Percentiles rank a stretch among this genome's conserved stretches.
Conservation (phyloP, 306 rosid species). For the Cyamopsis tetragonoloba region DNA sequence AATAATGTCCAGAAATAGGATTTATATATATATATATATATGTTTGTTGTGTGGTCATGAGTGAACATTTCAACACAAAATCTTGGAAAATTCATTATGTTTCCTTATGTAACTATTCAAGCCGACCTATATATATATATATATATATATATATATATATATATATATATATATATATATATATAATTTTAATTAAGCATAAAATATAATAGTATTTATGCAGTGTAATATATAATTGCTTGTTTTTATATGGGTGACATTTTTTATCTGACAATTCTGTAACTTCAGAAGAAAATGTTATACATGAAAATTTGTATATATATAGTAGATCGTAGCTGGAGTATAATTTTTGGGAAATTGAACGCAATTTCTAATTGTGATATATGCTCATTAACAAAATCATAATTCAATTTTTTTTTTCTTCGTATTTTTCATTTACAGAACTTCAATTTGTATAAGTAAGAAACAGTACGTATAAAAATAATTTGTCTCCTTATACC, state of each 20-base stretch:
- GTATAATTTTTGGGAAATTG: no score
- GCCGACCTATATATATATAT: conserved; percentile 8
- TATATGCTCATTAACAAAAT: no score
- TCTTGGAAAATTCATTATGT: neutral
- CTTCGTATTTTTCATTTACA: no score
- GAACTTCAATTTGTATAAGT: no score
- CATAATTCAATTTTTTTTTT: no score
- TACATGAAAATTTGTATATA: neutral
- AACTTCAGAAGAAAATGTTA: neutral
- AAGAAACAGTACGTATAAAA: no score
- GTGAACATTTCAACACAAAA: neutral
- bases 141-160: no score
- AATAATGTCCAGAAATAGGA: neutral
- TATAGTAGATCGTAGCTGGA: no score
- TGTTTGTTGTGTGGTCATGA: neutral
- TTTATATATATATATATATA: neutral
- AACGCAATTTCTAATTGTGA: no score
- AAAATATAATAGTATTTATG: neutral
- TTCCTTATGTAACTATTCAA: neutral
- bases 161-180: no score
- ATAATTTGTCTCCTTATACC: no score
- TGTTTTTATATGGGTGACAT: neutral
- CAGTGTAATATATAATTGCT: neutral
- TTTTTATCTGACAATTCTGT: neutral
- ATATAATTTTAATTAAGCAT: no score